These are phyloP conservation scores for Eucalyptus curtisii DNA, from an alignment of 345 rosid genomes.

Conservation along the genomic window DNA sequence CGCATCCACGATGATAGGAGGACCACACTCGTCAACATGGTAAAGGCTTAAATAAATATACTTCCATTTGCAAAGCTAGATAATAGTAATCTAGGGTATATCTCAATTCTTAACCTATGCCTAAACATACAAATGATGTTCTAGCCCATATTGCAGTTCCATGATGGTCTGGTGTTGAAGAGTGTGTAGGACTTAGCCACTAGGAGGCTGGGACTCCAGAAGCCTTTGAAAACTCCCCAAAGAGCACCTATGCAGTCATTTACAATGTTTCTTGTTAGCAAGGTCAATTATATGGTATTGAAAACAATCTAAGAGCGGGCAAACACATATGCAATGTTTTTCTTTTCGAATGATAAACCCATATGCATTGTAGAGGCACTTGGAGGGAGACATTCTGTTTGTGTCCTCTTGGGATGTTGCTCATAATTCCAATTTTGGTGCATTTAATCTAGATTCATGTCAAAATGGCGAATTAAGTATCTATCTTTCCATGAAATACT, in stretches of 20 bases:
- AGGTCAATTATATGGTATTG: neutral
- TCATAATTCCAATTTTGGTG: neutral
- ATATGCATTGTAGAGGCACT: neutral
- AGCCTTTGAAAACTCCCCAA: neutral
- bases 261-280: neutral
- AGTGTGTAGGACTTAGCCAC: neutral
- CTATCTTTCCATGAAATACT: neutral
- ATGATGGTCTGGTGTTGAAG: neutral
- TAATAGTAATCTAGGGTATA: neutral
- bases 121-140: neutral
- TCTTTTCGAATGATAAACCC: neutral
- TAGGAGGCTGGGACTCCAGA: neutral
- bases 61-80: neutral
- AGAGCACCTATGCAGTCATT: neutral
- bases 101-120: neutral
- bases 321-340: neutral
- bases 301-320: neutral
- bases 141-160: neutral
- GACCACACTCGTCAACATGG: neutral
- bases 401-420: neutral
- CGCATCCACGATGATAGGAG: neutral
- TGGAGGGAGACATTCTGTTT: neutral
- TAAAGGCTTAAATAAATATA: neutral
- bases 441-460: neutral
- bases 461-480: neutral